These are phyloP conservation scores for Mycena rebaudengoi DNA, from an alignment of 768 basidiomycete species.

Conservation along the genomic window DNA sequence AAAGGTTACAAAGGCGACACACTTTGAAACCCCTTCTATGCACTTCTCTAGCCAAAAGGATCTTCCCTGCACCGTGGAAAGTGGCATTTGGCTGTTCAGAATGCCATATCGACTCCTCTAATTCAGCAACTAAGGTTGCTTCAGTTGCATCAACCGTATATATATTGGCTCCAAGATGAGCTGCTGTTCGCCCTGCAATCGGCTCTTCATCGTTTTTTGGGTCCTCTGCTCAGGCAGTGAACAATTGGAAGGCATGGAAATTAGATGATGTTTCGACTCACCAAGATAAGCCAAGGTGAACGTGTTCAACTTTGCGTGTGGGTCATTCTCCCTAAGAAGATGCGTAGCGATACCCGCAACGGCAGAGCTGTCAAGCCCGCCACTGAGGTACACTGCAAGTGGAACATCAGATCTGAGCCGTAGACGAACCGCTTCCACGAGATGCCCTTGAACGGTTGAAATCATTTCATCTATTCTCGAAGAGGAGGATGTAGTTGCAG, in stretches of 20 bases:
- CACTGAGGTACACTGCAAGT: conserved; percentile 10
- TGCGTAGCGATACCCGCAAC: conserved; percentile 13
- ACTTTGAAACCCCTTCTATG: conserved; percentile 23
- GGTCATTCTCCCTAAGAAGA: conserved; percentile 10
- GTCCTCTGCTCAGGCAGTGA: too few relatives aligned
- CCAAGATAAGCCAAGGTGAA: conserved; percentile 19
- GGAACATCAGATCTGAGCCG: conserved; percentile 3
- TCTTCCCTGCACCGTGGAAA: conserved; percentile 21
- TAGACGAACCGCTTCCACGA: not conserved
- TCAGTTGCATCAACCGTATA: conserved; percentile 5
- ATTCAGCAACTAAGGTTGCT: conserved; percentile 2
- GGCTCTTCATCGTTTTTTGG: conserved; percentile 11
- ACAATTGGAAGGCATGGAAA: too few relatives aligned
- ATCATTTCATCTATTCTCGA: not conserved
- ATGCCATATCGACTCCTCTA: conserved; percentile 22
- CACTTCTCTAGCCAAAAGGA: conserved; percentile 14
- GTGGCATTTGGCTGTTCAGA: conserved; percentile 9
- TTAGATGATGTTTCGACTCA: too few relatives aligned
- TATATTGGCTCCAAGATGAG: conserved; percentile 8
- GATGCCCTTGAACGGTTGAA: not conserved
- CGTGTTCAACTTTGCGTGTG: conserved; percentile 7
- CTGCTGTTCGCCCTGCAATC: conserved; percentile 15
- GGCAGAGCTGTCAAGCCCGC: conserved; percentile 22
- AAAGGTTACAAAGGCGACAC: too few relatives aligned
- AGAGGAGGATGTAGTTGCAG: not conserved